A percentile compares a stretch with the other conserved stretches of the same genome.
These are phyloP conservation scores for Diaporthe eres DNA, from an alignment of 2,329 filamentous ascomycete genomes.

Conservation along the genomic window DNA sequence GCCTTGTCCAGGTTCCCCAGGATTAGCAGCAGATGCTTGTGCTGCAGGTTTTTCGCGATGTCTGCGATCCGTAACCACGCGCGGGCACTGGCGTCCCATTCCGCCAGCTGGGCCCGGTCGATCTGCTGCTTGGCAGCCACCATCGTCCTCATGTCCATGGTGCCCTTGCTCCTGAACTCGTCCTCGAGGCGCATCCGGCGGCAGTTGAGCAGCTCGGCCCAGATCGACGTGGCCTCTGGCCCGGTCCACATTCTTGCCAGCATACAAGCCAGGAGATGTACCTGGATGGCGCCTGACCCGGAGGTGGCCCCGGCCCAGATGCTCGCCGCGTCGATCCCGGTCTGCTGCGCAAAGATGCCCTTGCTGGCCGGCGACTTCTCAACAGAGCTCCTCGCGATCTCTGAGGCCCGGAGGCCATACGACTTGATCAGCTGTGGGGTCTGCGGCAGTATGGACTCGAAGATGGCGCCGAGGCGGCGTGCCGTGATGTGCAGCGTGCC, in stretches of 20 bases:
- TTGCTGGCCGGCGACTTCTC: constrained; percentile 26
- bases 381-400: constrained; percentile 46
- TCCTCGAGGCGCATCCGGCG: constrained; percentile 20
- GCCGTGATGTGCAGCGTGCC: constrained; percentile 55
- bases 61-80: constrained; percentile 52
- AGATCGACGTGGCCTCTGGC: constrained; percentile 49
- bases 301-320: constrained; percentile 46
- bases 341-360: constrained; percentile 46
- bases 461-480: constrained; percentile 56
- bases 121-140: not conserved
- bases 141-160: constrained; percentile 2
- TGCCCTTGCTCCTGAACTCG: not conserved
- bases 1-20: constrained; percentile 42
- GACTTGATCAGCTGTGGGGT: constrained; percentile 52
- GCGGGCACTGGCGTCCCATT: constrained; percentile 52
- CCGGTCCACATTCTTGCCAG: constrained; percentile 47
- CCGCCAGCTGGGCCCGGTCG: constrained; percentile 44
- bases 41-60: constrained; percentile 43
- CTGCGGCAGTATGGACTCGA: constrained; percentile 51
- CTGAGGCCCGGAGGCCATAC: constrained; percentile 52
- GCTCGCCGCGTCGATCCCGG: constrained; percentile 48
- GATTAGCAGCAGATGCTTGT: constrained; percentile 47
- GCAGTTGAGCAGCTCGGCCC: constrained; percentile 49
- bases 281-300: constrained; percentile 45
- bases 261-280: constrained; percentile 54